Evolutionary conservation across 73 alveolate genomes (phyloP).

Genomic region (Tetrahymena borealis): DNA sequence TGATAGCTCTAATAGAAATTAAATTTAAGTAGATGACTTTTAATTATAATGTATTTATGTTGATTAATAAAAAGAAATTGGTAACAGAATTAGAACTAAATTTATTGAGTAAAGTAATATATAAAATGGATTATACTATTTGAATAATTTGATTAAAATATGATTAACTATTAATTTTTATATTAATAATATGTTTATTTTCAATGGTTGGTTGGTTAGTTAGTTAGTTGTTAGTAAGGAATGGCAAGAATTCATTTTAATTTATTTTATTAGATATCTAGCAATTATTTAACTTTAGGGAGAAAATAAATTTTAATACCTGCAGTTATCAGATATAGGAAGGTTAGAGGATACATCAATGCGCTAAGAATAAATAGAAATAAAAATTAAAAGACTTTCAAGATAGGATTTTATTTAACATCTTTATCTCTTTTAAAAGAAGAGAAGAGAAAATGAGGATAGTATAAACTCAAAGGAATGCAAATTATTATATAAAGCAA

Average conservation of each 20-base stretch:
- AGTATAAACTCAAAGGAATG: background rate
- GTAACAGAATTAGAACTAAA: too few species aligned
- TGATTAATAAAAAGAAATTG: too few species aligned
- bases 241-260: background rate
- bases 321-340: background rate
- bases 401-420: background rate
- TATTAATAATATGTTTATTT: too few species aligned
- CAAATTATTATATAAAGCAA: background rate
- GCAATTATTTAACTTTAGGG: background rate
- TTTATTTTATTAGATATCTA: background rate
- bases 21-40: too few species aligned
- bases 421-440: background rate
- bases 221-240: too few species aligned
- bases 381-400: background rate
- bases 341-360: background rate
- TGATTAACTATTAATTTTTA: too few species aligned
- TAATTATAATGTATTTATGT: too few species aligned
- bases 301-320: background rate
- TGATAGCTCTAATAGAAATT: too few species aligned
- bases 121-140: too few species aligned
- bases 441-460: background rate
- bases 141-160: too few species aligned
- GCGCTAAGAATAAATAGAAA: background rate
- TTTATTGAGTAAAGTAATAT: too few species aligned
- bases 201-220: too few species aligned